Evolutionary conservation across 495 filamentous ascomycete species (phyloP).

Genomic region (Tetracladium setigerum): DNA sequence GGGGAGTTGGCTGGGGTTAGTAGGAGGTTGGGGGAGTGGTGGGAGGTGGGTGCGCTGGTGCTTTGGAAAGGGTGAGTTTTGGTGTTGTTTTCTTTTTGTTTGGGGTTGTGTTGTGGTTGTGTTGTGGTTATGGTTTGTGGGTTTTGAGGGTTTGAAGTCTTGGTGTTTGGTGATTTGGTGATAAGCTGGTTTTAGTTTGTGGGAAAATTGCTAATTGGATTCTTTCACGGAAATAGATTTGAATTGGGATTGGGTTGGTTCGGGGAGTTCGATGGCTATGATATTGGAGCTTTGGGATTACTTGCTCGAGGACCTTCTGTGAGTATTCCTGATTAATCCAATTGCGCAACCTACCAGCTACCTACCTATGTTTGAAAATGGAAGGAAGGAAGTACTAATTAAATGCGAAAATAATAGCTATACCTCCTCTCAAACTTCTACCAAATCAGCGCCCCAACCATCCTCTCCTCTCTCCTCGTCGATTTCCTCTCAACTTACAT

Average conservation of each 20-base stretch:
- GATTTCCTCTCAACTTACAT: constrained; percentile 58
- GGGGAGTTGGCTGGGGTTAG: constrained; percentile 56
- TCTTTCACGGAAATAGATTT: constrained; percentile 30
- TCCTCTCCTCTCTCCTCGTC: constrained; percentile 48
- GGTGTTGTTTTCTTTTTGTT: not conserved
- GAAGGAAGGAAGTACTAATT: not conserved
- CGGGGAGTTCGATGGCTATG: constrained; percentile 62
- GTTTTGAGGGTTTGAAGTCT: too few species aligned
- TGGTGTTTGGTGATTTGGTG: not conserved
- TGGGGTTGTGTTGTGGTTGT: not conserved
- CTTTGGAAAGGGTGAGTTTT: constrained; percentile 53
- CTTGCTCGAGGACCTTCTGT: constrained; percentile 64
- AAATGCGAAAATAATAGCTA: constrained; percentile 4
- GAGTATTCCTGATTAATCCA: constrained; percentile 19
- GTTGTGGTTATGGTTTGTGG: not conserved
- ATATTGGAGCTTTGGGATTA: constrained; percentile 58
- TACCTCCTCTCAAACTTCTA: constrained; percentile 68
- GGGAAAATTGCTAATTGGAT: not conserved
- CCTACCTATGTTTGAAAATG: not conserved
- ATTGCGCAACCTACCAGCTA: not conserved
- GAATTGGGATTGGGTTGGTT: constrained; percentile 67
- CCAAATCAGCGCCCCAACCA: constrained; percentile 46
- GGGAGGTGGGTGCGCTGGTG: constrained; percentile 52
- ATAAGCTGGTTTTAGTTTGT: too few species aligned
- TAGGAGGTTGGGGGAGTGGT: constrained; percentile 50